Evolutionary conservation across 2,329 filamentous ascomycete species (phyloP).

Genomic region (Teratosphaeria nubilosa): DNA sequence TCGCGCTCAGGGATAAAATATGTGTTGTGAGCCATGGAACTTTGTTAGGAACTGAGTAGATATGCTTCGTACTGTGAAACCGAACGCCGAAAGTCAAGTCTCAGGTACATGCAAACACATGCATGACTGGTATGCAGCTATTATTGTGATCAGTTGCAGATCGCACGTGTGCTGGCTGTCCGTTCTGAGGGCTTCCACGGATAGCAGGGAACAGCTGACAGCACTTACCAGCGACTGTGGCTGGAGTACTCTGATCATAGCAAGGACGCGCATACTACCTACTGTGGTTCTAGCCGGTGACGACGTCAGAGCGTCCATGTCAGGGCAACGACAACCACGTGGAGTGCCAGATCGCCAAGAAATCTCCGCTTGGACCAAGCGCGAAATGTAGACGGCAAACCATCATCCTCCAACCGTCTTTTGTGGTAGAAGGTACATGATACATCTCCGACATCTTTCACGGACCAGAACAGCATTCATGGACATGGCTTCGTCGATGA

Average conservation of each 20-base stretch:
- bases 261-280: background rate
- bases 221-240: background rate
- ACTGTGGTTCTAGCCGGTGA: background rate
- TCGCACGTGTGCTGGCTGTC: background rate
- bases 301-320: background rate
- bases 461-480: no score
- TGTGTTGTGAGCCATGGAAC: constrained; percentile 18
- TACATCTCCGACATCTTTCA: no score
- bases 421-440: no score
- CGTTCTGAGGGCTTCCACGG: background rate
- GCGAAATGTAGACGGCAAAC: no score
- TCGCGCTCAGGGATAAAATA: constrained; percentile 19
- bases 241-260: background rate
- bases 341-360: background rate
- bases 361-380: background rate
- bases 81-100: background rate
- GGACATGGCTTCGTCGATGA: no score
- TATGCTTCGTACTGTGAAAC: background rate
- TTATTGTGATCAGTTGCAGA: background rate
- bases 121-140: no score
- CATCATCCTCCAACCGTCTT: no score
- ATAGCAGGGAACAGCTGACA: background rate
- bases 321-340: background rate
- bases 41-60: background rate
- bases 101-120: background rate